phyloP scores from a whole-genome alignment of 345 rosid genomes.

The Turritis glabra region DNA sequence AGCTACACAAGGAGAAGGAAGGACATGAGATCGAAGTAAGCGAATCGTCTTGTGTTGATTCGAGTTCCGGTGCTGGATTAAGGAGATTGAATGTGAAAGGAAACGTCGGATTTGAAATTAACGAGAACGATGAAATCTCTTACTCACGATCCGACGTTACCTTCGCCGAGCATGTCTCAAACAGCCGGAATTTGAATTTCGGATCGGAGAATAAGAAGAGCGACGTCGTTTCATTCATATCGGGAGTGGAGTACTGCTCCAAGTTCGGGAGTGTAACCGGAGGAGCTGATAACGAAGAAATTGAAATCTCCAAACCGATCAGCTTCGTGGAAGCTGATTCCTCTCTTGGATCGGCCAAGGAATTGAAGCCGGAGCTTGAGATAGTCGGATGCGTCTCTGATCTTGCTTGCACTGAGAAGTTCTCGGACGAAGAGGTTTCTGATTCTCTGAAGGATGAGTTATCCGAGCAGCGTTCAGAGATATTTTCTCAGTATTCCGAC shows the following conservation, averaged over 20 bases:
- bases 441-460: conserved; percentile 48
- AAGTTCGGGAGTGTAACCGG: conserved; percentile 23
- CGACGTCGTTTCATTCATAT: conserved; percentile 48
- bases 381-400: conserved; percentile 47
- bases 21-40: conserved; percentile 50
- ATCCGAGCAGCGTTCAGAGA: conserved; percentile 58
- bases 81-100: conserved; percentile 29
- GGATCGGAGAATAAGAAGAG: conserved; percentile 42
- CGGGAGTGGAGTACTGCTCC: conserved; percentile 50
- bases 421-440: conserved; percentile 54
- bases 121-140: conserved; percentile 36
- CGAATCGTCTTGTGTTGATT: conserved; percentile 57
- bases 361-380: conserved; percentile 46
- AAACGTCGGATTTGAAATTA: conserved; percentile 16
- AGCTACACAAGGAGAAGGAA: conserved; percentile 41
- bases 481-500: conserved; percentile 55
- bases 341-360: conserved; percentile 40
- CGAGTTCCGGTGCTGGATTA: conserved; percentile 41
- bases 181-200: conserved; percentile 30
- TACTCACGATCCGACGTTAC: conserved; percentile 49
- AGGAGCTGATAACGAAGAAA: conserved; percentile 37
- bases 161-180: conserved; percentile 44
- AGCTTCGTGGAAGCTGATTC: conserved; percentile 42
- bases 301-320: conserved; percentile 42
- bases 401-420: conserved; percentile 71